Percentiles rank a stretch among this genome's conserved stretches.
Evolutionary conservation across 306 rosid genomes (phyloP).

Genomic region (Clitoria ternatea): DNA sequence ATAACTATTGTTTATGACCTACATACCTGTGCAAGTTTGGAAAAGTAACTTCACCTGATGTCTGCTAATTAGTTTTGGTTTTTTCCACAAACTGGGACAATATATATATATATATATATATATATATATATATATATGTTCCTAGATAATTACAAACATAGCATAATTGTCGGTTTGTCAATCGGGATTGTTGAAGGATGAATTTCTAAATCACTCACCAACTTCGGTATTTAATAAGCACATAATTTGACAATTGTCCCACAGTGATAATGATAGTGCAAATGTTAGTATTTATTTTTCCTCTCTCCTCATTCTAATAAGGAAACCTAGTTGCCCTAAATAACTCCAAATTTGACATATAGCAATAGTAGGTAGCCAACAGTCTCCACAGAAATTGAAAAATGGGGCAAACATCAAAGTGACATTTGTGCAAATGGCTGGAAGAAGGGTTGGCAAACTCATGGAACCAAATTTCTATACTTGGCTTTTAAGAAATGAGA

Average conservation of each 20-base stretch:
- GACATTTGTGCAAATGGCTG: constrained; percentile 26
- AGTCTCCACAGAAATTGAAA: constrained; percentile 31
- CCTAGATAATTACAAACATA: background rate
- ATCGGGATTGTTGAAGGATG: constrained; percentile 17
- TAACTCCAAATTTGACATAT: constrained; percentile 17
- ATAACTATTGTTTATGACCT: background rate
- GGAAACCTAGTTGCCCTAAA: constrained; percentile 1
- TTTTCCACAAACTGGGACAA: background rate
- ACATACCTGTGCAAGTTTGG: background rate
- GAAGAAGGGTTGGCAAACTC: constrained; percentile 24
- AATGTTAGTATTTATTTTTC: background rate
- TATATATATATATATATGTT: too few relatives aligned
- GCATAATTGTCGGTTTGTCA: constrained; percentile 9
- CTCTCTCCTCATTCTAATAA: constrained; percentile 16
- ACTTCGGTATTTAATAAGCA: constrained; percentile 26
- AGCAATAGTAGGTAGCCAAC: constrained; percentile 31
- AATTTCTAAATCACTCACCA: constrained; percentile 25
- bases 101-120: background rate
- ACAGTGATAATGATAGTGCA: constrained; percentile 41
- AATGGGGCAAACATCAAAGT: constrained; percentile 14
- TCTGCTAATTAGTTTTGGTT: background rate
- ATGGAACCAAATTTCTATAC: background rate
- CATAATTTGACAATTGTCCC: constrained; percentile 26
- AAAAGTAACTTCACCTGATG: background rate
- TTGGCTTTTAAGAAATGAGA: constrained; percentile 22